phyloP scores from a whole-genome alignment of 2,329 filamentous ascomycete species.

The Colletotrichum endophyticum region DNA sequence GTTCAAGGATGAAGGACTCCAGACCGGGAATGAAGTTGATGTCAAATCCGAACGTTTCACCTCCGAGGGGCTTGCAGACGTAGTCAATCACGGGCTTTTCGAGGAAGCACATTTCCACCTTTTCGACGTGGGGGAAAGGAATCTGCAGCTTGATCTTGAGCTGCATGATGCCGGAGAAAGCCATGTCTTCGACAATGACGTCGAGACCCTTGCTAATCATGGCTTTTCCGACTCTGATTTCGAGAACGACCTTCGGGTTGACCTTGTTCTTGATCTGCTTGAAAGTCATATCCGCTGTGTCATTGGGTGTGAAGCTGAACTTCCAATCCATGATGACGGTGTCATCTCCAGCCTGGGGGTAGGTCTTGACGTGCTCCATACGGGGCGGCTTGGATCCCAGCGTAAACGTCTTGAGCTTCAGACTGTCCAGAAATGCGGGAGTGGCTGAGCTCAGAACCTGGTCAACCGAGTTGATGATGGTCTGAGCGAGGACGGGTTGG shows the following conservation, averaged over 20 bases:
- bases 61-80: constrained; percentile 95
- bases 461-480: constrained; percentile 91
- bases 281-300: constrained; percentile 87
- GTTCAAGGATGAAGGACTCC: constrained; percentile 91
- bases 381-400: constrained; percentile 94
- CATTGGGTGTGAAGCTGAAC: constrained; percentile 98
- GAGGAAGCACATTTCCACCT: constrained; percentile 93
- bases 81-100: constrained; percentile 92
- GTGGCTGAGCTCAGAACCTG: constrained; percentile 94
- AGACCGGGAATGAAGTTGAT: constrained; percentile 99
- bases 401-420: constrained; percentile 92
- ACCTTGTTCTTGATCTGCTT: constrained; percentile 93
- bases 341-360: constrained; percentile 94
- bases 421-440: constrained; percentile 88
- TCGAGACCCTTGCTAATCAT: constrained; percentile 97
- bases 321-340: constrained; percentile 99
- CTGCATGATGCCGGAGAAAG: constrained; percentile 93
- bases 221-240: constrained; percentile 93
- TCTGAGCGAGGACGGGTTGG: constrained; percentile 89
- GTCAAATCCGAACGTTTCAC: constrained; percentile 94
- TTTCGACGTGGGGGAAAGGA: constrained; percentile 93
- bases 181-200: constrained; percentile 97
- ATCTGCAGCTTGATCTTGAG: constrained; percentile 98
- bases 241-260: constrained; percentile 94
- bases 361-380: constrained; percentile 97